Base-by-base conservation (phyloP, 331 rosid genomes). In the Ulmus americana region DNA sequence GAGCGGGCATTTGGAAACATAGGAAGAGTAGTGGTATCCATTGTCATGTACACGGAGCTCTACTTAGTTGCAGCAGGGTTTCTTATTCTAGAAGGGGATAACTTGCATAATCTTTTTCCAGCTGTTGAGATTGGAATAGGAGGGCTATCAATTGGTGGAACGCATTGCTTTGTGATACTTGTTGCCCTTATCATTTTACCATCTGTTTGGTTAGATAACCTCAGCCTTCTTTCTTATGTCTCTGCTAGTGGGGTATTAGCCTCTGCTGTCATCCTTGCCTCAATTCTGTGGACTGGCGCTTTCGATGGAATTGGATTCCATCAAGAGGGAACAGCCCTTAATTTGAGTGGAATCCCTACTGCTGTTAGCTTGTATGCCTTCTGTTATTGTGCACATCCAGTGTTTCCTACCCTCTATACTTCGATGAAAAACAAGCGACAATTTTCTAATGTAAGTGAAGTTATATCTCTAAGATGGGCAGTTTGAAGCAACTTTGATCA, bases 161-260 rank as follows among this genome's bases (percentile, higher is more conserved):
- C 65, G 15, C 76, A 77, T 1, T 62, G 74, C 51, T 89, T 88
- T 62, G 80, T 92, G 38, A 54, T 89, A 39, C 40, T 86, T 20
- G 81, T 83, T 5, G 80, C 82, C 6, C 67, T 92, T n/a, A 10
- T 85, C 14, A 79, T 92, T 58, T 61, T 82, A 74, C 95, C 97
- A 1, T 76, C 98, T 1, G 86, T 86, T 70, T 92, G 98, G 90
- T 69, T 92, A 41, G 94, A 92, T 15, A 62, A 83, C 65, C 55
- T 92, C 72, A 91, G 81, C 72, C 63, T 91, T 14, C 81, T 91
- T n/a, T 91, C 96, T 35, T 91, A 83, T 55, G 65, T 92, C 28
- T 91, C 96, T 9, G 96, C 95, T 3, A 89, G 94, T 68, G 98
- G 96, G 22, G 96, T 92, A 6, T 70, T 86, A 35, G 98, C 95